Evolutionary conservation across 75 land plant species (phyloP), one percentile per base, ranked within the genome.

Genomic region (Cupressus sempervirens): DNA sequence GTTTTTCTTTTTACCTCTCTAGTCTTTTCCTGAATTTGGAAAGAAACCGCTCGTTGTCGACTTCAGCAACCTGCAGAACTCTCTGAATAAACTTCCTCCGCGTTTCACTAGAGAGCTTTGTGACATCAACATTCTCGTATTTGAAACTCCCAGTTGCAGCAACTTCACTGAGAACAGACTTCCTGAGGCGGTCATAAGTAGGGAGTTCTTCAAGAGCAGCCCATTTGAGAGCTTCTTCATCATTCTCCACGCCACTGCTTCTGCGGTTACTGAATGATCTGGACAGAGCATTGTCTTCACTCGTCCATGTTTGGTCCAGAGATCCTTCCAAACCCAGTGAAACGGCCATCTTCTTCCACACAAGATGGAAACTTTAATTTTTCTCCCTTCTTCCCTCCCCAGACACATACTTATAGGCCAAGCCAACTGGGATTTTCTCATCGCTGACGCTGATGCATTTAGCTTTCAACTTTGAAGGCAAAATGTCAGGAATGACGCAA

Each of bases 121-220:
- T 80, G 29, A 95, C 95, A 65, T 95, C 97, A 5, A 93, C 93
- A 79, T 91, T 89, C 77, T 84, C 81, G 80, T 90, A 91, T 58
- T 58, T 68, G 56, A 67, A 74, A 81, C 15, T 23, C 58, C 36
- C 76, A 16, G 36, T 84, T 68, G 23, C 15, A n/a, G 30, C 70
- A 52, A 29, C 84, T 87, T 92, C n/a, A 83, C 76, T 83, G 40
- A 95, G 84, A n/a, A 95, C 90, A 7, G 91, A 76, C 8, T 90
- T 92, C 46, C 95, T 83, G 36, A 93, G 75, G 8, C 96, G 87
- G 80, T 93, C 90, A 82, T 92, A 93, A 3, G 96, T 95, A 20
- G 96, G 96, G 2, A 95, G 86, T 84, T 88, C 92, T 86, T 95
- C 96, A 4, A 95, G 74, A n/a, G 96, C 96, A 14, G 96, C 96